Conservation (phyloP, 805 yeast genomes). For the Clavispora vitiphila region DNA sequence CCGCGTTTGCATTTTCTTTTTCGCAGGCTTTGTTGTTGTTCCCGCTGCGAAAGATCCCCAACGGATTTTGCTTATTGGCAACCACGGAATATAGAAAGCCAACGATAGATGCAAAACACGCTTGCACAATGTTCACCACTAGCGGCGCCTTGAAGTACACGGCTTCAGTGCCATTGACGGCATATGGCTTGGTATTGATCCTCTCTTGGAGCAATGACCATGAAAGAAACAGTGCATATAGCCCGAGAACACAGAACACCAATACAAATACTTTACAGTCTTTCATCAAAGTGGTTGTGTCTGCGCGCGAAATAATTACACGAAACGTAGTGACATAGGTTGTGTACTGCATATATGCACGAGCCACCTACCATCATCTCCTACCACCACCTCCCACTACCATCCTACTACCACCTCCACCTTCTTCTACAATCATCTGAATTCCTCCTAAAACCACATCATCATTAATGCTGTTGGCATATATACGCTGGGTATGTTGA, state of each 20-base stretch:
- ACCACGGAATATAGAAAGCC: constrained; percentile 56
- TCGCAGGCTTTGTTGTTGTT: not conserved
- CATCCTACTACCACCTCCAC: too few species aligned
- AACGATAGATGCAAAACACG: constrained; percentile 61
- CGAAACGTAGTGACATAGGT: not conserved
- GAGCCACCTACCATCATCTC: too few species aligned
- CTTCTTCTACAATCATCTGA: too few species aligned
- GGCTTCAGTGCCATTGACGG: constrained; percentile 32
- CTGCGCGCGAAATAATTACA: not conserved
- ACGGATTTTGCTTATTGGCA: constrained; percentile 21
- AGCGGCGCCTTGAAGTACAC: constrained; percentile 69
- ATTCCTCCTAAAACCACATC: too few species aligned
- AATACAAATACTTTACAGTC: constrained; percentile 18
- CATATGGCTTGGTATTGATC: constrained; percentile 71
- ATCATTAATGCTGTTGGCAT: too few species aligned
- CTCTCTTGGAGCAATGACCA: constrained; percentile 95
- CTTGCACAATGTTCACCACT: constrained; percentile 71
- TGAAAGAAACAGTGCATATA: constrained; percentile 78
- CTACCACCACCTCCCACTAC: too few species aligned
- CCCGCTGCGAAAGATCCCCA: constrained; percentile 3
- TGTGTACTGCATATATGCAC: too few species aligned
- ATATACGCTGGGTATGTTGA: too few species aligned
- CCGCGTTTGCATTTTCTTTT: not conserved
- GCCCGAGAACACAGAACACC: constrained; percentile 47
- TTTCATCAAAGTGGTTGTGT: constrained; percentile 3